Conservation (phyloP, 2,329 filamentous ascomycete species). For the Didymella pinodella region DNA sequence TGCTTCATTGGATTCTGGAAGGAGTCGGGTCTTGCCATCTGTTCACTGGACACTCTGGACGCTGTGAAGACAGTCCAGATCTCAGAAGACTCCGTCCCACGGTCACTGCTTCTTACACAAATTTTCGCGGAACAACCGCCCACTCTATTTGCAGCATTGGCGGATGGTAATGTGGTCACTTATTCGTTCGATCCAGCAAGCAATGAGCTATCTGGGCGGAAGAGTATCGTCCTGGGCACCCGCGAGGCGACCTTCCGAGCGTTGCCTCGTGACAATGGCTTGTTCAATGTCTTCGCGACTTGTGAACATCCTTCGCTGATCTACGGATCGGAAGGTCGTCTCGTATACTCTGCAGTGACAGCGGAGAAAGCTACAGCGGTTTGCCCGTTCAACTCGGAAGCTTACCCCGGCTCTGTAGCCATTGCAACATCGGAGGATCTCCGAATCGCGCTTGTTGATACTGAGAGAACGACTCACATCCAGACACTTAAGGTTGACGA, state of each 20-base stretch:
- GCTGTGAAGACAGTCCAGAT: constrained; percentile 65
- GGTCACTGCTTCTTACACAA: constrained; percentile 80
- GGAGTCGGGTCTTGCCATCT: constrained; percentile 77
- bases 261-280: constrained; percentile 70
- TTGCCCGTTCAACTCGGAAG: constrained; percentile 81
- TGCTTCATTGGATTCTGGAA: constrained; percentile 90
- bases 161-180: constrained; percentile 88
- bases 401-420: constrained; percentile 81
- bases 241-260: constrained; percentile 83
- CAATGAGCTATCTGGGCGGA: constrained; percentile 73
- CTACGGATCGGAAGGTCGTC: constrained; percentile 84
- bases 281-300: constrained; percentile 87
- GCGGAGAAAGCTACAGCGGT: constrained; percentile 84
- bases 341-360: constrained; percentile 93
- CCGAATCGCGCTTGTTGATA: constrained; percentile 82
- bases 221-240: constrained; percentile 84
- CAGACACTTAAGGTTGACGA: constrained; percentile 79
- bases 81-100: constrained; percentile 76
- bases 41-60: constrained; percentile 72
- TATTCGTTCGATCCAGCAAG: constrained; percentile 73
- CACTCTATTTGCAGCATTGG: constrained; percentile 87
- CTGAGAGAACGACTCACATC: constrained; percentile 86
- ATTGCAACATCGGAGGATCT: constrained; percentile 80
- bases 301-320: constrained; percentile 95
- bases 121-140: constrained; percentile 72